Base-by-base conservation (phyloP, 371 early-diverging fungal genomes). In the Mortierella sp. region DNA sequence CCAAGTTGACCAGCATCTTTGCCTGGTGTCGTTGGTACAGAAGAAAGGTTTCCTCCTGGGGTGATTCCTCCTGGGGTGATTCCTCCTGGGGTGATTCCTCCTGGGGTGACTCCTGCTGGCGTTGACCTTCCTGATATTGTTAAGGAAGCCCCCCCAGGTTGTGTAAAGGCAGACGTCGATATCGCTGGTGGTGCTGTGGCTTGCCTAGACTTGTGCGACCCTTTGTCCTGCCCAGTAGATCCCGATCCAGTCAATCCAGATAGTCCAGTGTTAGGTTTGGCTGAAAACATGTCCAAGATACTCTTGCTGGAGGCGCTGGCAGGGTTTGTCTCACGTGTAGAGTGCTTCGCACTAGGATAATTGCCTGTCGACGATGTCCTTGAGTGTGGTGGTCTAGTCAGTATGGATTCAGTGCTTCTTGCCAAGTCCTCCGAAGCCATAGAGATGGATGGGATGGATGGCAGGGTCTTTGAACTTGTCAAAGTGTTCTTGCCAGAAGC, bases 251-350 rank as follows among this genome's bases (percentile, higher is more conserved):
- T 6, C 14, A 37, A 37, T 14, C 46, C 34, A 14, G 53, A 16
- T 2, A 19, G 24, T 22, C 43, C 46, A 45, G 51, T 31, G 31
- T n/a, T 48, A 17, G 45, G 63, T 37, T 54, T 50, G 1, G 85
- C 73, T n/a, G 85, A 82, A 67, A 87, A 87, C 63, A 86, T 67
- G 29, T 82, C 85, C 71, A 86, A 78, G 31, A 68, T 79, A 37
- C 56, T 74, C 22, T 63, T 68, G 39, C 50, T 65, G 49, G 48
- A 67, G 39, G 13, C 61, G 49, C 52, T 59, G 41, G 27, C 70
- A 21, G 70, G 62, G 21, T 54, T 58, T 1, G 54, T 22, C 21
- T 68, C 69, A 14, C 63, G 52, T n/a, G 25, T 46, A 14, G 50
- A 28, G 12, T 52, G 27, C 13, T 43, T 28, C 12, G 54, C 19